These are phyloP conservation scores for Porcisia hertigi DNA, from an alignment of 208 protist species.

Conservation along the genomic window DNA sequence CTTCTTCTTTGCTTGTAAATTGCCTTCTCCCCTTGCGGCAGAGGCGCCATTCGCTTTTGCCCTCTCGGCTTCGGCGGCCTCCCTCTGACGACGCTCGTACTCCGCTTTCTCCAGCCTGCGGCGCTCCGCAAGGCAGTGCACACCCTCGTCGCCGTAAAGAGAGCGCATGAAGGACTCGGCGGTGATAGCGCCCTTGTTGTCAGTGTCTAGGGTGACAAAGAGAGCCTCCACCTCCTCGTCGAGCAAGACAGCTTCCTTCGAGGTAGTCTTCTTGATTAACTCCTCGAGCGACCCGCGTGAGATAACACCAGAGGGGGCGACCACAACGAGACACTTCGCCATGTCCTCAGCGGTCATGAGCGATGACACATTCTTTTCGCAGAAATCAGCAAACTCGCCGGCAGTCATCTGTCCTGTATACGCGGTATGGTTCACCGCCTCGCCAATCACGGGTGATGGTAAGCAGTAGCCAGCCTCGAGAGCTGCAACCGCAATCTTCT, in stretches of 20 bases:
- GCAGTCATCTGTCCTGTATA: slow-evolving; percentile 77
- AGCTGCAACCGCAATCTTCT: slow-evolving; percentile 71
- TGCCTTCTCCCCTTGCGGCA: background rate
- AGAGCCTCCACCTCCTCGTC: slow-evolving; percentile 81
- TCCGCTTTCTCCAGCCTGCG: slow-evolving; percentile 48
- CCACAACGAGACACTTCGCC: slow-evolving; percentile 66
- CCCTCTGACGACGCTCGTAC: slow-evolving; percentile 31
- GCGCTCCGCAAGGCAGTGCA: slow-evolving; percentile 43
- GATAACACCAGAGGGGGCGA: slow-evolving; percentile 72
- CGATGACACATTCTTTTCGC: slow-evolving; percentile 52
- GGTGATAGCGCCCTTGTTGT: slow-evolving; percentile 73
- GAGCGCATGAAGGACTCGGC: slow-evolving; percentile 74
- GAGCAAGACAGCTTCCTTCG: slow-evolving; percentile 45
- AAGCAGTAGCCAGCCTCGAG: slow-evolving; percentile 80
- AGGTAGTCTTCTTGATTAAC: slow-evolving; percentile 45
- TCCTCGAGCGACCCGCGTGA: slow-evolving; percentile 79
- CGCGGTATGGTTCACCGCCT: slow-evolving; percentile 44
- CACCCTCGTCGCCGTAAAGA: slow-evolving; percentile 74
- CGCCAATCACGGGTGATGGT: slow-evolving; percentile 55
- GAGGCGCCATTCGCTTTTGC: slow-evolving; percentile 15
- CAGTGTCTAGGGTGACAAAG: slow-evolving; percentile 68
- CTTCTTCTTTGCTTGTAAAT: slow-evolving; percentile 37
- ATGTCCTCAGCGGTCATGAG: slow-evolving; percentile 58
- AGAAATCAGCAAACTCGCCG: slow-evolving; percentile 71
- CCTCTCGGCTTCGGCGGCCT: slow-evolving; percentile 20